Base-by-base conservation (phyloP, 2,329 filamentous ascomycete genomes). In the Alternaria tenuissima region DNA sequence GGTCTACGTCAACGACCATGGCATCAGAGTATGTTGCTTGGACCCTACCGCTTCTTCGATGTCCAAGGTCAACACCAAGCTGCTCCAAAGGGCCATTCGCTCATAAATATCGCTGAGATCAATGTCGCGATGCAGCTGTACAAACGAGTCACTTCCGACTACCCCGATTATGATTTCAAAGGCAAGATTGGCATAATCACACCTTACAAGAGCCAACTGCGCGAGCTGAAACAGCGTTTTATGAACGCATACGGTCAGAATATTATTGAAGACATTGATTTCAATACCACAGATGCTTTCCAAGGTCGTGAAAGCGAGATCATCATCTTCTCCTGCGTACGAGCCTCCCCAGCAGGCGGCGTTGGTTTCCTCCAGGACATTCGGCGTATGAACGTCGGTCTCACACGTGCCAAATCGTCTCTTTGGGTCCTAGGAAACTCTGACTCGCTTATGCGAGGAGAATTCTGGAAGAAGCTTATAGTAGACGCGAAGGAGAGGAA, bases 281-380 rank as follows among this genome's bases (percentile, higher is more conserved):
- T 99, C 86, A 99, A 99, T 78, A 99, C 95, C 0, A 99, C 95
- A 0, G 95, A 99, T 80, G 96, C 95, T 18, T 99, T 97, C 78
- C 93, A 99, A 78, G 95, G 95, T 64, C 89, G 96, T 68, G 95
- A 99, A 79, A 95, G 93, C 73, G 95, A 99, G 75, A 90, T 99
- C 64, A 98, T 99, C 78, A 98, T 99, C 65, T 99, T 99, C 82
- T 98, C 95, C 41, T 99, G 96, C 78, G 95, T 99, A 62, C 90
- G 95, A 81, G 94, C 95, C 22, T 94, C 91, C 30, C 88, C 92
- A n/a, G 91, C 90, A 7, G 91, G 91, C n/a, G 93, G 94, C 72
- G 97, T 99, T 74, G 95, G 95, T 85, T 99, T 99, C 87, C 90
- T 99, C 86, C 91, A 92, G 55, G 95, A 99, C 77, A 97, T 99